Base-by-base conservation (phyloP, 108 stramenopile genomes). In the Chaetoceros tenuissimus region DNA sequence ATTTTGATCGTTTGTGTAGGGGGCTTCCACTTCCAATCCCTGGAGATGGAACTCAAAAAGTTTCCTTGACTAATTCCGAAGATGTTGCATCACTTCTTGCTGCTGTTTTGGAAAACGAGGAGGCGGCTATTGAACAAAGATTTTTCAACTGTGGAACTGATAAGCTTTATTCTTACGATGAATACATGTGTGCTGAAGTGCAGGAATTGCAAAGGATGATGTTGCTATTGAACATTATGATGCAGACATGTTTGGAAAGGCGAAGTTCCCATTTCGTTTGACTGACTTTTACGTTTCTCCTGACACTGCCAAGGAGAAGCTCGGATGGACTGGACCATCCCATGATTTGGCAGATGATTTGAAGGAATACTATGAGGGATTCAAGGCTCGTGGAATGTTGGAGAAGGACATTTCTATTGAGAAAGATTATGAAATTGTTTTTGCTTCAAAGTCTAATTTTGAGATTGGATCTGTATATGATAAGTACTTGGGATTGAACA, bases 131-230 rank as follows among this genome's bases (percentile, higher is more conserved):
- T 3, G 59, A 70, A 63, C 85, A 87, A 57, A 74, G 85, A 8
- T 78, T 66, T 56, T 91, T 91, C 64, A 91, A 91, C 27, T 91
- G 89, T 53, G 89, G 89, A 16, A 91, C 85, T 0, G 79, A 84
- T 57, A 64, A 84, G 50, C 69, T 86, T 17, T 51, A 69, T 18
- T 63, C 72, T 19, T 91, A 91, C 51, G 74, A 84, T 69, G 82
- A 91, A 23, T 56, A 55, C 18, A 31, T 91, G 73, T 91, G 89
- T 67, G 85, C 89, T 10, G 71, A 85, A 46, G 83, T 30, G 89
- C 85, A n/a, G 85, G 83, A 8, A 67, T 82, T 44, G 51, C 55
- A 0, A 53, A 63, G 46, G 69, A 71, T 17, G 63, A 83, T 3
- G 59, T 71, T 51, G 78, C 59, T 19, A 81, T 90, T 57, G 67